phyloP scores from a whole-genome alignment of 805 yeast species.

The Suhomyces tanzawaensis region DNA sequence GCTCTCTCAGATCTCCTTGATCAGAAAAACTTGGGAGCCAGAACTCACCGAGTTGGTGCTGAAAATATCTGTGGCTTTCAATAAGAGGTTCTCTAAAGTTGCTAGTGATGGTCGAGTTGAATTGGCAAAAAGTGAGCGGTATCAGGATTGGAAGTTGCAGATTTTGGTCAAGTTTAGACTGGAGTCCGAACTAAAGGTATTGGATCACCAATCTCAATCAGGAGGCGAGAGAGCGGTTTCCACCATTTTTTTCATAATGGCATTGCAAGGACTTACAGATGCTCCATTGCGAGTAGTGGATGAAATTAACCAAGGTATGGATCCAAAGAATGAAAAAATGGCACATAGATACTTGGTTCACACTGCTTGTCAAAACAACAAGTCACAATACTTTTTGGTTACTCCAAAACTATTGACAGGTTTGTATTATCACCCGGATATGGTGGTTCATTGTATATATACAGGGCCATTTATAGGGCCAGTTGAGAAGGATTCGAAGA shows the following conservation, averaged over 20 bases:
- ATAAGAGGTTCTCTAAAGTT: slow-evolving; percentile 63
- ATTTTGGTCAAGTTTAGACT: slow-evolving; percentile 86
- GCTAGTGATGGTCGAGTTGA: slow-evolving; percentile 89
- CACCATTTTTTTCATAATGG: slow-evolving; percentile 84
- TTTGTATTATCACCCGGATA: slow-evolving; percentile 69
- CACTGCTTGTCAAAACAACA: slow-evolving; percentile 60
- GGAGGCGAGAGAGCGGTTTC: slow-evolving; percentile 98
- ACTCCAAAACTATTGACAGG: slow-evolving; percentile 88
- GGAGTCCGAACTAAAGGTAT: slow-evolving; percentile 60
- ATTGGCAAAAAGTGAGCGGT: slow-evolving; percentile 49
- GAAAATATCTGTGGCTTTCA: slow-evolving; percentile 62
- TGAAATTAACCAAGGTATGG: slow-evolving; percentile 99
- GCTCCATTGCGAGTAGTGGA: slow-evolving; percentile 96
- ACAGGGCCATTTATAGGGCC: slow-evolving; percentile 36
- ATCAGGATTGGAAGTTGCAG: slow-evolving; percentile 76
- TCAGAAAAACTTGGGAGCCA: slow-evolving; percentile 58
- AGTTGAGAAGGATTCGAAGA: slow-evolving; percentile 11
- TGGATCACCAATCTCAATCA: slow-evolving; percentile 87
- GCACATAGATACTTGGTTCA: slow-evolving; percentile 85
- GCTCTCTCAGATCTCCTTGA: slow-evolving; percentile 35
- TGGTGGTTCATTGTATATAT: slow-evolving; percentile 81
- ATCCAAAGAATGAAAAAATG: slow-evolving; percentile 82
- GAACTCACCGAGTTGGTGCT: slow-evolving; percentile 51
- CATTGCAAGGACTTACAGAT: slow-evolving; percentile 81
- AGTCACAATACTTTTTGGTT: slow-evolving; percentile 83